Evolutionary conservation across 1,284 basidiomycete genomes (phyloP).

Genomic region (Irpex sp.): DNA sequence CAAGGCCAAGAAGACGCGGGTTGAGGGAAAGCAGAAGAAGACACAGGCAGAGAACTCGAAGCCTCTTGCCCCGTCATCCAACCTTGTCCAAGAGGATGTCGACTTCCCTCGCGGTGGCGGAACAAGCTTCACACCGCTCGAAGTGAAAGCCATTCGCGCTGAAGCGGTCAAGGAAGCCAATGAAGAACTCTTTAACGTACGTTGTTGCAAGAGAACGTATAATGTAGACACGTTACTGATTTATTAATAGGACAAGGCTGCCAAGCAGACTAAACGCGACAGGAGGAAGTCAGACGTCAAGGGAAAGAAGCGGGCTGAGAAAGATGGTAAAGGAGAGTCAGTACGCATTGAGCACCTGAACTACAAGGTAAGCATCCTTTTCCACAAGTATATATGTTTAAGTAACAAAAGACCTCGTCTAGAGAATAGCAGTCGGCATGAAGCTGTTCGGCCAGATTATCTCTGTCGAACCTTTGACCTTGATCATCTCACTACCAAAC

Average conservation of each 20-base stretch:
- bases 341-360: conserved; percentile 86
- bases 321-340: conserved; percentile 40
- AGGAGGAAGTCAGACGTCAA: conserved; percentile 49
- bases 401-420: neutral
- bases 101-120: conserved; percentile 95
- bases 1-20: conserved; percentile 55
- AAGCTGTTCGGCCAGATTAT: conserved; percentile 86
- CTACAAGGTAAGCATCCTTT: conserved; percentile 69
- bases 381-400: neutral
- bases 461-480: conserved; percentile 84
- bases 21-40: conserved; percentile 28
- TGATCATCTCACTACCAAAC: conserved; percentile 92
- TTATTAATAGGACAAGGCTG: conserved; percentile 32
- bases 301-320: conserved; percentile 23
- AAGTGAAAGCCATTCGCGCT: conserved; percentile 82
- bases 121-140: conserved; percentile 82
- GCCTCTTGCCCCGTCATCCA: conserved; percentile 29
- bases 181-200: conserved; percentile 70
- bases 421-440: conserved; percentile 85
- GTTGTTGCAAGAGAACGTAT: conserved; percentile 2
- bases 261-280: conserved; percentile 40
- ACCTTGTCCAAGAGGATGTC: conserved; percentile 67
- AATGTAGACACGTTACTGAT: neutral
- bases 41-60: conserved; percentile 20
- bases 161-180: conserved; percentile 87